Conservation (phyloP, 1,284 basidiomycete species). For the Cystobasidium slooffiae region DNA sequence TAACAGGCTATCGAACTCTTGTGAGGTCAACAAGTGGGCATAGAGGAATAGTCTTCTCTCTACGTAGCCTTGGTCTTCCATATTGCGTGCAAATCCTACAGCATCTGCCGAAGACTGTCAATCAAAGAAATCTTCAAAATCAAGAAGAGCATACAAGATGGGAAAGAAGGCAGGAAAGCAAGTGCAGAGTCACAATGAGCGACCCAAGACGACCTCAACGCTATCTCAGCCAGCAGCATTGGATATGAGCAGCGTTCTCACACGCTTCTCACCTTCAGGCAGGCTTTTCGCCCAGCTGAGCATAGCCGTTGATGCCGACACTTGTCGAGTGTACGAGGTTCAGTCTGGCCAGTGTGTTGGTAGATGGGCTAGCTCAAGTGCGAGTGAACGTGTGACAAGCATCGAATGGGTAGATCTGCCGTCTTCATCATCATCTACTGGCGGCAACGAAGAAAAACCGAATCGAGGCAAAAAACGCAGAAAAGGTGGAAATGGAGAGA, state of each 20-base stretch:
- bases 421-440: constrained; percentile 9
- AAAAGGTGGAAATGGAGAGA: constrained; percentile 11
- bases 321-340: constrained; percentile 29
- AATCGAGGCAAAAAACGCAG: constrained; percentile 21
- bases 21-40: too few species aligned
- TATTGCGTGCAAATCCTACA: too few species aligned
- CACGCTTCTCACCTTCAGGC: constrained; percentile 27
- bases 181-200: constrained; percentile 8
- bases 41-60: too few species aligned
- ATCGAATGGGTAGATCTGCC: constrained; percentile 35
- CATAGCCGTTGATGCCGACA: constrained; percentile 30
- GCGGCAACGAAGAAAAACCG: constrained; percentile 17
- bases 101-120: background rate
- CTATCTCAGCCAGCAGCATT: constrained; percentile 13
- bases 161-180: constrained; percentile 29
- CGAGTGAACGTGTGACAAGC: constrained; percentile 7
- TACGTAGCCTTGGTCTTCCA: too few species aligned
- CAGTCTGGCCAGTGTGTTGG: constrained; percentile 25
- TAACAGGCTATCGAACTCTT: too few species aligned
- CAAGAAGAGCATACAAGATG: constrained; percentile 13
- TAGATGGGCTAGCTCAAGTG: constrained; percentile 34
- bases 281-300: constrained; percentile 38
- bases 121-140: background rate
- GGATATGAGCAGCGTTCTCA: background rate
- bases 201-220: constrained; percentile 4